A percentile compares a stretch with the other conserved stretches of the same genome.
phyloP scores from a whole-genome alignment of 2,329 filamentous ascomycete genomes.

The Verticillium longisporum region DNA sequence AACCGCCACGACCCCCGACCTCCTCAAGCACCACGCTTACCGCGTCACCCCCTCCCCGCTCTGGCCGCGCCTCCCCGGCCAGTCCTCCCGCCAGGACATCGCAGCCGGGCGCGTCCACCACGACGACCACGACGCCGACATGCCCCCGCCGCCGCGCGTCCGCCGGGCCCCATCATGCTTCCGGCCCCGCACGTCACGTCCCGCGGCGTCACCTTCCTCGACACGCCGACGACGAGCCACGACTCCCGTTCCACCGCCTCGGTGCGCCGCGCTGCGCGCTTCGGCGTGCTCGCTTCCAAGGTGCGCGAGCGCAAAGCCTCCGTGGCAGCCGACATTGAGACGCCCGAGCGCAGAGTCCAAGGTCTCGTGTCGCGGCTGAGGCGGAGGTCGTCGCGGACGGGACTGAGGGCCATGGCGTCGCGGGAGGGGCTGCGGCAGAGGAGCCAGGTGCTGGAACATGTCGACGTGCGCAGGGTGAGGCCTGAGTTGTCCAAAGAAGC shows the following conservation, averaged over 20 bases:
- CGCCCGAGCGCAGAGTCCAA: neutral
- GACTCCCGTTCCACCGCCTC: neutral
- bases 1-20: neutral
- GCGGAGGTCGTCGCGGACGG: neutral
- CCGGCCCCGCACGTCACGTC: neutral
- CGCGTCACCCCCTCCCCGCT: conserved; percentile 6
- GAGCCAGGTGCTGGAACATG: neutral
- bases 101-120: conserved; percentile 2
- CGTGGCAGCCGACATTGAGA: neutral
- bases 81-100: conserved; percentile 6
- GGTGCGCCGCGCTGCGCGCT: neutral
- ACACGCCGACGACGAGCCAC: neutral
- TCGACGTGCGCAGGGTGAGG: neutral
- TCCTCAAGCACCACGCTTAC: conserved; percentile 5
- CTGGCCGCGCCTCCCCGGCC: conserved; percentile 8
- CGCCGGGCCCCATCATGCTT: neutral
- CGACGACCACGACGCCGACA: conserved; percentile 3
- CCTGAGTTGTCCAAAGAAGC: neutral
- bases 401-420: neutral
- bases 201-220: neutral
- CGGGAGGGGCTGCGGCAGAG: neutral
- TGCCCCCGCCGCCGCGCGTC: neutral
- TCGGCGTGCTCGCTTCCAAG: neutral
- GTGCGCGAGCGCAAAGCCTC: neutral
- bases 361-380: neutral